Evolutionary conservation across 2,329 filamentous ascomycete species (phyloP), one percentile per base, ranked within the genome.

Genomic region (Diaporthe citriasiana): DNA sequence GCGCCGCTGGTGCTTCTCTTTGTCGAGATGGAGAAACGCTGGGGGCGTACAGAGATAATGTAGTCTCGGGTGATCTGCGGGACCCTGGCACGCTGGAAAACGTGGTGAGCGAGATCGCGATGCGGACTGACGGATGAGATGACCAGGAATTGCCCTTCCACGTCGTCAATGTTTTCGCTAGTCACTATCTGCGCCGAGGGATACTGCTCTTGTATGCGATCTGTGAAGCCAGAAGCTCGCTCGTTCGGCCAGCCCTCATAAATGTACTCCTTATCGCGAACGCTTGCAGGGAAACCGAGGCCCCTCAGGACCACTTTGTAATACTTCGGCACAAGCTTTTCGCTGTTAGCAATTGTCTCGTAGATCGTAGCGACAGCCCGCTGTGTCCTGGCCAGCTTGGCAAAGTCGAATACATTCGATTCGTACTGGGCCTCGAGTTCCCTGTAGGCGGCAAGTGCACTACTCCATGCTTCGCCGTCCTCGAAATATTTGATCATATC

Each of bases 401-500:
- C 89, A 79, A 97, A 98, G 83, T 99, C 97, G 82, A 95, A 98
- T 0, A 94, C 85, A 75, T 95, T 97, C 77, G 89, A 91, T 84
- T 98, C 95, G 81, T 98, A 99, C 83, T 98, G 95, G n/a, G 87
- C 84, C 63, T 95, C 94, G 69, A 99, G 91, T 83, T 99, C 96
- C 81, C 94, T 93, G 83, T 99, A 98, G 4, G 94, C 94, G 8
- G 91, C 89, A 55, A 99, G 85, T 1, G 95, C 96, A 82, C 94
- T 94, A 79, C 94, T 93, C 96, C 96, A 98, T 0, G 95, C 95
- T 81, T 95, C 93, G n/a, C 95, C 95, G 75, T 97, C 95, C 80
- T 98, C 96, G 77, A 97, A 98, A 81, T 96, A 89, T 82, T 95
- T 95, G 81, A 98, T 97, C 89, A 98, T 97, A 77, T 95, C 91